Evolutionary conservation across 495 filamentous ascomycete species (phyloP), one percentile per base, ranked within the genome.

Genomic region (Neurospora sp.): DNA sequence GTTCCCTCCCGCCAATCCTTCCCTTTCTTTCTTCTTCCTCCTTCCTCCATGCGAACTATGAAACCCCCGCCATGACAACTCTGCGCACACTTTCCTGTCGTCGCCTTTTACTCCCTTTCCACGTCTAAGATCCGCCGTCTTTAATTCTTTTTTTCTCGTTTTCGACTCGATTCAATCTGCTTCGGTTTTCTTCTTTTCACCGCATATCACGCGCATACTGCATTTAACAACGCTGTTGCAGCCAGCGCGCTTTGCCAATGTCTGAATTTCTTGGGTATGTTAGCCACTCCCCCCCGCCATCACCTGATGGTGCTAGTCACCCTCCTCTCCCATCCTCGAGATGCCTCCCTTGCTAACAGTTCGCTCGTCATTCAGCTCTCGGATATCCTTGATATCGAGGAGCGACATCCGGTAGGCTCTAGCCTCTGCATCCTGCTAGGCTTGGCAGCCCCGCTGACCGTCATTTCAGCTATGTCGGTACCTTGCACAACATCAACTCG

Each of bases 401-500:
- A 96, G 94, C 82, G 94, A 98, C 82, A 98, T 99, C 83, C 92
- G 94, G 92, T 96, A 85, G 75, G 90, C 72, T 74, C 37, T 75
- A 73, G 71, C 73, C 44, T 37, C 14, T 71, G 40, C 38, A 5
- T 66, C 54, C 54, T 66, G 54, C 54, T 66, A 66, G 54, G 71
- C 39, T 66, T 72, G 79, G 85, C 73, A 85, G 76, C 76, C 72
- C 70, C 69, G 74, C 70, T 72, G 54, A 66, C 54, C 54, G 54
- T 66, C 54, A 66, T 66, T 73, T 23, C 73, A 97, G 94, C 77
- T 99, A 99, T 86, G 93, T 97, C 76, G 96, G 96, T 75, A 94
- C 92, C 62, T 89, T 99, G 40, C 93, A 97, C 84, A 93, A 98
- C 82, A 98, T 99, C 90, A 97, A 96, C 83, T 97, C 96, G 69